Percentiles rank a stretch among this genome's conserved stretches.
Evolutionary conservation across 768 basidiomycete species (phyloP).

Genomic region (Kondoa malvinella): DNA sequence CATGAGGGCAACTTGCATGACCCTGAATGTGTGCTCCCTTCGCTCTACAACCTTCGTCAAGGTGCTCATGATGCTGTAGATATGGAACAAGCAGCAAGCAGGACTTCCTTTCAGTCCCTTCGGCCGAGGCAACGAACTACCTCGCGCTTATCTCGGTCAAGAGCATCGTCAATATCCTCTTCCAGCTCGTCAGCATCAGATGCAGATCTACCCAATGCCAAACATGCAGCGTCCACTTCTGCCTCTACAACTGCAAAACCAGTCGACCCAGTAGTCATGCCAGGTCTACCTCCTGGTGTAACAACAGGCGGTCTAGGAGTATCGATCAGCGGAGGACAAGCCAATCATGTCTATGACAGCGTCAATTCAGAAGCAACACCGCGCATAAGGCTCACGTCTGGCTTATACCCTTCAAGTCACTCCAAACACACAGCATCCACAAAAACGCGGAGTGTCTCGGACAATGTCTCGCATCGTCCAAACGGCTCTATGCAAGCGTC

Average conservation of each 20-base stretch:
- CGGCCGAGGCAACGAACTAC: background rate
- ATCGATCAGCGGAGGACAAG: background rate
- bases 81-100: background rate
- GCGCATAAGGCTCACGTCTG: background rate
- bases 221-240: background rate
- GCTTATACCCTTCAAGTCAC: background rate
- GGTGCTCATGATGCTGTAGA: background rate
- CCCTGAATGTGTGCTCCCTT: background rate
- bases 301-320: background rate
- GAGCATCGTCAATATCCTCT: background rate
- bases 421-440: background rate
- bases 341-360: background rate
- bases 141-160: background rate
- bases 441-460: background rate
- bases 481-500: background rate
- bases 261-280: background rate
- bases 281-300: constrained; percentile 5
- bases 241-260: background rate
- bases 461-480: background rate
- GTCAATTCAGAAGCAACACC: background rate
- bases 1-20: background rate
- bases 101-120: background rate
- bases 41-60: background rate
- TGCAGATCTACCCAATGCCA: constrained; percentile 1
- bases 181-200: background rate